These are phyloP conservation scores for Penicillium sclerotigenum DNA, from an alignment of 2,329 filamentous ascomycete species.

Conservation along the genomic window DNA sequence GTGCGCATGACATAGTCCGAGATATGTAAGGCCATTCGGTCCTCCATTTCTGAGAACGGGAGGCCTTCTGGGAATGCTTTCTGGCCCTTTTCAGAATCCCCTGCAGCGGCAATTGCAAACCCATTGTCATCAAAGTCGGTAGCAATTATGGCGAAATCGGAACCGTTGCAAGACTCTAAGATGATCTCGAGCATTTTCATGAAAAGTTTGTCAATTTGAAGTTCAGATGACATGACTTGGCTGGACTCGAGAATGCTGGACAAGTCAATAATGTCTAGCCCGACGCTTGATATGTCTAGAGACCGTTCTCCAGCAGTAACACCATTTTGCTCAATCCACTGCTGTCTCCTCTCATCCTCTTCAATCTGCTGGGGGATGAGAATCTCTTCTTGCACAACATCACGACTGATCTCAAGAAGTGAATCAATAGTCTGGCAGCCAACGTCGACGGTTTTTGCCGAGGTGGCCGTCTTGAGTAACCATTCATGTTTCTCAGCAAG, in stretches of 20 bases:
- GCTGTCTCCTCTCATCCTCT: slow-evolving; percentile 41
- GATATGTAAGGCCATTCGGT: slow-evolving; percentile 60
- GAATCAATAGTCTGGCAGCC: slow-evolving; percentile 57
- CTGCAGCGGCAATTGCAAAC: slow-evolving; percentile 61
- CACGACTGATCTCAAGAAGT: slow-evolving; percentile 42
- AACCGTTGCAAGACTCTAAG: slow-evolving; percentile 59
- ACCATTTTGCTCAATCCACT: slow-evolving; percentile 44
- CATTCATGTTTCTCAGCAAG: slow-evolving; percentile 59
- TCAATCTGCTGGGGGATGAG: slow-evolving; percentile 33
- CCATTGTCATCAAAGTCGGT: slow-evolving; percentile 58
- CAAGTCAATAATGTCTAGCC: slow-evolving; percentile 60
- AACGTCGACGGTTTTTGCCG: slow-evolving; percentile 51
- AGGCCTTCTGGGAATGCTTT: slow-evolving; percentile 54
- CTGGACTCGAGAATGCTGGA: slow-evolving; percentile 63
- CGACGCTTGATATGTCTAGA: slow-evolving; percentile 43
- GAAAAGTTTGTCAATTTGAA: slow-evolving; percentile 61
- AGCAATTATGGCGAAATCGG: slow-evolving; percentile 59
- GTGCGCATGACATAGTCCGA: slow-evolving; percentile 62
- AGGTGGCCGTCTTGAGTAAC: slow-evolving; percentile 55
- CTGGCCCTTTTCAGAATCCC: slow-evolving; percentile 54
- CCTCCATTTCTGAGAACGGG: slow-evolving; percentile 55
- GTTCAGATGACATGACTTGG: slow-evolving; percentile 62
- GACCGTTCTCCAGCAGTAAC: slow-evolving; percentile 38
- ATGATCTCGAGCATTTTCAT: slow-evolving; percentile 64
- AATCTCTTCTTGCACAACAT: slow-evolving; percentile 31